Percentiles rank a stretch among this genome's conserved stretches.
Evolutionary conservation across 2,329 filamentous ascomycete species (phyloP).

Genomic region (Colletotrichum euphorbiae): DNA sequence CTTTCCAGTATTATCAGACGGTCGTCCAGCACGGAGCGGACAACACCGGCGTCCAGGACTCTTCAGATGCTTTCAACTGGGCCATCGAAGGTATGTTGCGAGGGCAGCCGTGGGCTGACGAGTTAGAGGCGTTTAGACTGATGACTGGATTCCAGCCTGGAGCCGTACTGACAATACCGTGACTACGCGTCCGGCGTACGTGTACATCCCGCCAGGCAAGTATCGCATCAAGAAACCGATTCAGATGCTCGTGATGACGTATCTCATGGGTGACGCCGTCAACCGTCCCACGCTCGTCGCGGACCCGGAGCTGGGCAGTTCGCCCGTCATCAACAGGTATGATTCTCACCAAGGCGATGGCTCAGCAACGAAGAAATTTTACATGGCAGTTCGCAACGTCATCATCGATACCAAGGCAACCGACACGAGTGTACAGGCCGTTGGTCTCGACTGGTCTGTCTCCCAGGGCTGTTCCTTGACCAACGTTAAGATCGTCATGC

Average conservation of each 20-base stretch:
- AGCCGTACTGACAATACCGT: conserved; percentile 45
- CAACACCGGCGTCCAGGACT: conserved; percentile 44
- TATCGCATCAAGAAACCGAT: conserved; percentile 48
- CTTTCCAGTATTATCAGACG: conserved; percentile 46
- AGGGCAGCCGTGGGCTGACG: no score
- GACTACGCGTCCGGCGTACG: conserved; percentile 41
- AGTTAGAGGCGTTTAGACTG: no score
- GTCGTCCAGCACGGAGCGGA: conserved; percentile 45
- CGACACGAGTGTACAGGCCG: conserved; percentile 38
- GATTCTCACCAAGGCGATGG: conserved; percentile 45
- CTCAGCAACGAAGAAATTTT: conserved; percentile 48
- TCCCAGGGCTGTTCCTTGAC: conserved; percentile 47
- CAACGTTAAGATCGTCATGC: conserved; percentile 50
- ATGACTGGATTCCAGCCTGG: conserved; percentile 39
- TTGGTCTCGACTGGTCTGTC: conserved; percentile 48
- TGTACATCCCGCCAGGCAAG: conserved; percentile 48
- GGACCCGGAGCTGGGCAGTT: conserved; percentile 32
- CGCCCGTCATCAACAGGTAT: conserved; percentile 42
- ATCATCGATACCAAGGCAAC: conserved; percentile 46
- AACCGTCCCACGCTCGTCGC: conserved; percentile 47
- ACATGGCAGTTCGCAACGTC: conserved; percentile 49
- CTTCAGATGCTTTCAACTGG: conserved; percentile 45
- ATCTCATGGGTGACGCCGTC: conserved; percentile 47
- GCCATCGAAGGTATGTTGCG: conserved; percentile 41
- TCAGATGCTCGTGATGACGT: conserved; percentile 48